Conservation (phyloP, 129 eudicot genomes). For the Chrysanthemum lavandulifolium region DNA sequence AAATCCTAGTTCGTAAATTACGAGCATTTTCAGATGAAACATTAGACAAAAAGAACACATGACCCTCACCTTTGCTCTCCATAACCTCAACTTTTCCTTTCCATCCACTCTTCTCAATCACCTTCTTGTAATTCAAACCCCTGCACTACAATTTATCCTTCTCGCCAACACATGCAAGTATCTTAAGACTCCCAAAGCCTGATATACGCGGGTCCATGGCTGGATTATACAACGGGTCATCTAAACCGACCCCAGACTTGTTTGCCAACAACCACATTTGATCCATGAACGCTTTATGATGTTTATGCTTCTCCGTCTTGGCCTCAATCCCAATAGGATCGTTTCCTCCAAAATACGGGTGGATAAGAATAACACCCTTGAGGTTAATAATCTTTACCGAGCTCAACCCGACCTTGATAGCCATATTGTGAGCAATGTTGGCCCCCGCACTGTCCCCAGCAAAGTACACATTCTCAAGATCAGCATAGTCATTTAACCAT, state of each 20-base stretch:
- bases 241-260: not conserved
- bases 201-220: not conserved
- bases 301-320: not conserved
- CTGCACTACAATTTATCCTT: slow-evolving; percentile 7
- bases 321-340: slow-evolving; percentile 20
- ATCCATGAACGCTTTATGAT: not conserved
- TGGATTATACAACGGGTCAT: slow-evolving; percentile 18
- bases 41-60: slow-evolving; percentile 29
- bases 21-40: not conserved
- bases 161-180: slow-evolving; percentile 20
- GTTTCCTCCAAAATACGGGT: slow-evolving; percentile 44
- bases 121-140: slow-evolving; percentile 22
- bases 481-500: slow-evolving; percentile 42
- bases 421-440: slow-evolving; percentile 42
- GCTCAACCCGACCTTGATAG: slow-evolving; percentile 31
- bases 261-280: slow-evolving; percentile 4
- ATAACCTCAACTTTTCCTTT: slow-evolving; percentile 19
- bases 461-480: slow-evolving; percentile 30
- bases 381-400: not conserved
- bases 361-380: slow-evolving; percentile 36
- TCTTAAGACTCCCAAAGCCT: not conserved
- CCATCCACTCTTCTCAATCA: slow-evolving; percentile 23
- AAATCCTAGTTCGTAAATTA: slow-evolving; percentile 1
- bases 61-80: slow-evolving; percentile 21
- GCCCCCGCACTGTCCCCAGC: slow-evolving; percentile 56